phyloP scores from a whole-genome alignment of 2,329 filamentous ascomycete genomes.

The Alternaria arborescens region DNA sequence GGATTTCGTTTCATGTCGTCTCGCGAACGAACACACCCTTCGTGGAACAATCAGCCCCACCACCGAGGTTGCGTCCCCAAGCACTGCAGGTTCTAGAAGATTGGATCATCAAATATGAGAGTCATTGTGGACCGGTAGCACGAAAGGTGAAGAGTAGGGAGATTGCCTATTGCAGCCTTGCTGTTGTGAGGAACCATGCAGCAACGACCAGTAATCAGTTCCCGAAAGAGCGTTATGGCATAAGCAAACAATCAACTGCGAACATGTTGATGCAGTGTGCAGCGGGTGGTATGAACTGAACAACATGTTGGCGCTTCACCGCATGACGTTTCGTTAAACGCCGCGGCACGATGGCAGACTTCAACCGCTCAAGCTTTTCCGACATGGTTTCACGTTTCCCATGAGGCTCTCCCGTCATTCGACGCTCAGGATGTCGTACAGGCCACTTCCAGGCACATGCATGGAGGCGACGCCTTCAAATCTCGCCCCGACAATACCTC shows the following conservation, averaged over 20 bases:
- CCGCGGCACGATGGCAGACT: conserved; percentile 23
- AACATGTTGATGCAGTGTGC: conserved; percentile 3
- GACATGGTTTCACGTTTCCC: conserved; percentile 31
- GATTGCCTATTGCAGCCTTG: background rate
- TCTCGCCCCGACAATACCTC: conserved; percentile 25
- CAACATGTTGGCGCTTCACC: conserved; percentile 13
- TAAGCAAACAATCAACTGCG: conserved; percentile 3
- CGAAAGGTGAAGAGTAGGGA: background rate
- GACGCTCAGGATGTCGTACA: conserved; percentile 20
- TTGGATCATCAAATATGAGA: conserved; percentile 10
- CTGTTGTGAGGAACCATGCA: background rate
- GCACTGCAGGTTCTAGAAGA: conserved; percentile 17
- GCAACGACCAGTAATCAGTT: background rate
- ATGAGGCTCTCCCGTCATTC: conserved; percentile 25
- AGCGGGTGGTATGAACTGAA: conserved; percentile 9
- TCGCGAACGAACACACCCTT: conserved; percentile 6
- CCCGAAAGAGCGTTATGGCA: background rate
- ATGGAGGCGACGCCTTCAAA: conserved; percentile 31
- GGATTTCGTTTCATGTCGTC: conserved; percentile 27
- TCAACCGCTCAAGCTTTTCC: conserved; percentile 20
- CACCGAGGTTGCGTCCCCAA: conserved; percentile 12
- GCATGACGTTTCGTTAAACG: conserved; percentile 42
- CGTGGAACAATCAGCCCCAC: conserved; percentile 29
- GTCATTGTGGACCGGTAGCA: conserved; percentile 7
- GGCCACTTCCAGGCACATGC: conserved; percentile 26